These are phyloP conservation scores for Phytophthora brassicae DNA, from an alignment of 352 stramenopile species.

Conservation along the genomic window DNA sequence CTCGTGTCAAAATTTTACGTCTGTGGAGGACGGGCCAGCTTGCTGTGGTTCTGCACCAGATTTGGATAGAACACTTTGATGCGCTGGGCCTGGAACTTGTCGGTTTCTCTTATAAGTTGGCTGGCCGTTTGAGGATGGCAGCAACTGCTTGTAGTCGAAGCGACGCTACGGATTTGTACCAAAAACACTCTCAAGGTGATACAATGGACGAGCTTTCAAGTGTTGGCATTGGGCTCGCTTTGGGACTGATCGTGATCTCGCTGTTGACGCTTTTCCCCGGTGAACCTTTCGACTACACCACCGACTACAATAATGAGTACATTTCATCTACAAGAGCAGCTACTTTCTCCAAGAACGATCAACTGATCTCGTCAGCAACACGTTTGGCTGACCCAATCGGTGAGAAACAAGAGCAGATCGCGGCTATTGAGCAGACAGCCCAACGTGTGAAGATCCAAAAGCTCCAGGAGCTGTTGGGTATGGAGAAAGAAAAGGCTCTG, in stretches of 20 bases:
- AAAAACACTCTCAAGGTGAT: neutral
- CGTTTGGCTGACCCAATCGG: neutral
- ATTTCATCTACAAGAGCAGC: neutral
- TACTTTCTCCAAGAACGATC: neutral
- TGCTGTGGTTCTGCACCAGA: too few species aligned
- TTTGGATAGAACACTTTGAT: too few species aligned
- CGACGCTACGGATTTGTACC: neutral
- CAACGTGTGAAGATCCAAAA: slow-evolving; percentile 51
- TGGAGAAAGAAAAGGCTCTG: slow-evolving; percentile 48
- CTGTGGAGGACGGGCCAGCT: too few species aligned
- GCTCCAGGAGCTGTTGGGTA: slow-evolving; percentile 54
- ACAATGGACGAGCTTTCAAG: slow-evolving; percentile 52
- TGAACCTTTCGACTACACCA: slow-evolving; percentile 59
- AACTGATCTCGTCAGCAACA: neutral
- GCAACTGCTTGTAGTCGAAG: slow-evolving; percentile 7
- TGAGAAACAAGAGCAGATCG: slow-evolving; percentile 17
- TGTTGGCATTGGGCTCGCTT: slow-evolving; percentile 38
- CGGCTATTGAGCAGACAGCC: slow-evolving; percentile 33
- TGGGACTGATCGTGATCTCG: slow-evolving; percentile 48
- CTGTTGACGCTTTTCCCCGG: slow-evolving; percentile 52
- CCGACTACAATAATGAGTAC: neutral
- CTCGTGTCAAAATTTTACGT: too few species aligned
- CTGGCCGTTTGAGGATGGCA: neutral
- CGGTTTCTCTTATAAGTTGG: too few species aligned
- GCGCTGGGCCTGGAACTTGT: too few species aligned